Percentiles rank a stretch among this genome's conserved stretches.
These are phyloP conservation scores for Entoloma clypeatum DNA, from an alignment of 1,284 basidiomycete species.

Conservation along the genomic window DNA sequence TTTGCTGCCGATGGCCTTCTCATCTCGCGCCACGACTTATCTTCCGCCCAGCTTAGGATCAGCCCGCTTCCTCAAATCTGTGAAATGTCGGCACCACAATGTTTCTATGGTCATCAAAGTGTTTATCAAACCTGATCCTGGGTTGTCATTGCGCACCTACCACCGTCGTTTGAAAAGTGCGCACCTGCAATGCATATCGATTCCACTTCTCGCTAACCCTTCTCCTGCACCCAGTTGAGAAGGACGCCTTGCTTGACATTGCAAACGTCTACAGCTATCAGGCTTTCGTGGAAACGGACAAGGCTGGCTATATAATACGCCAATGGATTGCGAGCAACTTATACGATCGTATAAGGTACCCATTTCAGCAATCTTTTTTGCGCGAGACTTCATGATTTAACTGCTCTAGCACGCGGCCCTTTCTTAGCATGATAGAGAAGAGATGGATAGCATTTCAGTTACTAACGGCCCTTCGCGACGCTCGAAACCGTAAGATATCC, in stretches of 20 bases:
- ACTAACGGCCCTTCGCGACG: constrained; percentile 80
- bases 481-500: constrained; percentile 78
- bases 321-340: constrained; percentile 95
- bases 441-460: constrained; percentile 98
- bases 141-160: constrained; percentile 63
- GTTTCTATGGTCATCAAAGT: constrained; percentile 61
- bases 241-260: constrained; percentile 82
- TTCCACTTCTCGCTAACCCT: background rate
- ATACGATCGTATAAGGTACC: constrained; percentile 96
- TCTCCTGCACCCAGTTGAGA: constrained; percentile 54
- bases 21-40: background rate
- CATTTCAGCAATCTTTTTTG: constrained; percentile 6
- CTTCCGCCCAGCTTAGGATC: constrained; percentile 63
- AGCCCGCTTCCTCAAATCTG: constrained; percentile 95
- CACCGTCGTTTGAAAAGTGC: constrained; percentile 63
- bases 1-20: constrained; percentile 29
- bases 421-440: constrained; percentile 90
- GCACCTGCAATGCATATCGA: background rate
- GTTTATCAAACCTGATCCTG: constrained; percentile 79
- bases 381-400: constrained; percentile 2
- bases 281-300: constrained; percentile 91
- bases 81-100: constrained; percentile 41
- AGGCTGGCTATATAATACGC: constrained; percentile 91
- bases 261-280: constrained; percentile 91
- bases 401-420: constrained; percentile 82